Base-by-base conservation (phyloP, 169 alveolate genomes). In the Hepatocystis sp. region DNA sequence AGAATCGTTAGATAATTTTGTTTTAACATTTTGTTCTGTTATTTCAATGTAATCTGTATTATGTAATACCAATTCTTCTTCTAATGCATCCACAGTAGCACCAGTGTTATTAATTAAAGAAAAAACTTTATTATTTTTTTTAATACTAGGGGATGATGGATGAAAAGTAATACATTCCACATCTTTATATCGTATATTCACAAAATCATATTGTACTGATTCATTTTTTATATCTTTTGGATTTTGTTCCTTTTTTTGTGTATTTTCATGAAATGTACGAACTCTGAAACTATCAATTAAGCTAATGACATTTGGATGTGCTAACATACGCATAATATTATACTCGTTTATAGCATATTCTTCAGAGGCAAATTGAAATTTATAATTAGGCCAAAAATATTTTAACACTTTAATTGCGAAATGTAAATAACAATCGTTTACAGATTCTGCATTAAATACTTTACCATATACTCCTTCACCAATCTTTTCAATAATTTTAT, bases 401-500 rank as follows among this genome's bases (percentile, higher is more conserved):
- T 76, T 27, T n/a, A 71, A 44, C 2, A 60, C 68, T 39, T 71
- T 71, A 7, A 71, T 53, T 7, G 86, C 86, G 42, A 71, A 71
- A 61, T 56, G 39, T n/a, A 71, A 32, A 42, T 71, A 71, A 10
- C 67, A 78, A 61, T 78, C 88, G 4, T 55, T 81, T 52, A 78
- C 58, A 0, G 88, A 78, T 36, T 78, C 88, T 2, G 88, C 88
- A n/a, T 78, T 71, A 47, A 86, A 90, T 15, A 92, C 95, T 15
- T 92, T 93, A 1, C 95, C 95, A 55, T 92, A 92, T 2, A 92
- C 95, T 0, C 95, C 95, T 53, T 92, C 89, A 4, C 95, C 95
- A 27, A 92, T 53, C 27, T 68, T 66, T 52, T 86, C 90, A 30
- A 71, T 92, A 19, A 92, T 61, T 78, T 78, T 78, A 61, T 78